phyloP scores from a whole-genome alignment of 495 filamentous ascomycete species.

The Daldinia childiae region DNA sequence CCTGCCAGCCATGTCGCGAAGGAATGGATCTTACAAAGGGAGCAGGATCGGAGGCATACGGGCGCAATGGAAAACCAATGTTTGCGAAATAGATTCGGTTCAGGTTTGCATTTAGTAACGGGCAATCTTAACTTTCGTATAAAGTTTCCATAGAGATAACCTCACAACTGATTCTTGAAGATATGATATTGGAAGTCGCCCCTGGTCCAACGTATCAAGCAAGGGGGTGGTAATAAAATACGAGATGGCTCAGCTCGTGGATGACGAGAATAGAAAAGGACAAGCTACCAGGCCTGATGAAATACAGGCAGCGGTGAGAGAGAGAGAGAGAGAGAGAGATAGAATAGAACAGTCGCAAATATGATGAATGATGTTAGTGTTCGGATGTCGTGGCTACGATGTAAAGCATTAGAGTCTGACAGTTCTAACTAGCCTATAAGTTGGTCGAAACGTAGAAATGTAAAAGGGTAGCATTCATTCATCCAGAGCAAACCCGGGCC shows the following conservation, averaged over 20 bases:
- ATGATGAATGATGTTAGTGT: slow-evolving; percentile 9
- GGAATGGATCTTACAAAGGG: slow-evolving; percentile 48
- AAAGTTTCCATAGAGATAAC: slow-evolving; percentile 19
- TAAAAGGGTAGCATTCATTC: slow-evolving; percentile 27
- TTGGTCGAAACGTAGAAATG: slow-evolving; percentile 35
- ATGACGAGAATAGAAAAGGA: slow-evolving; percentile 29
- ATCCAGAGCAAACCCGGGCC: background rate
- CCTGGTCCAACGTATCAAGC: slow-evolving; percentile 27
- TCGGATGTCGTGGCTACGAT: slow-evolving; percentile 26
- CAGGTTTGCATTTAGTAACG: slow-evolving; percentile 14
- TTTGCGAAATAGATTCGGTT: slow-evolving; percentile 18
- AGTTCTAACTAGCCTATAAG: slow-evolving; percentile 7
- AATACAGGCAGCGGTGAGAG: slow-evolving; percentile 9
- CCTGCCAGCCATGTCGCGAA: slow-evolving; percentile 73
- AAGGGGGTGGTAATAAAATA: slow-evolving; percentile 35
- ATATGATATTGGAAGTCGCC: slow-evolving; percentile 26
- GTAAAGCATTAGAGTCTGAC: slow-evolving; percentile 13
- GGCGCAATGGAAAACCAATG: slow-evolving; percentile 18
- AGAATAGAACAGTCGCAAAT: slow-evolving; percentile 23
- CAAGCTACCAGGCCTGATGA: slow-evolving; percentile 16
- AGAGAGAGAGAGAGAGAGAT: slow-evolving; percentile 1
- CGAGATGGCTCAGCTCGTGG: slow-evolving; percentile 39
- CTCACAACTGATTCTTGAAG: slow-evolving; percentile 4
- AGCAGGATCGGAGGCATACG: slow-evolving; percentile 44
- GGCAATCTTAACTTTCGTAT: slow-evolving; percentile 7